phyloP scores from a whole-genome alignment of 805 yeast genomes.

The Myxozyma mucilagina region DNA sequence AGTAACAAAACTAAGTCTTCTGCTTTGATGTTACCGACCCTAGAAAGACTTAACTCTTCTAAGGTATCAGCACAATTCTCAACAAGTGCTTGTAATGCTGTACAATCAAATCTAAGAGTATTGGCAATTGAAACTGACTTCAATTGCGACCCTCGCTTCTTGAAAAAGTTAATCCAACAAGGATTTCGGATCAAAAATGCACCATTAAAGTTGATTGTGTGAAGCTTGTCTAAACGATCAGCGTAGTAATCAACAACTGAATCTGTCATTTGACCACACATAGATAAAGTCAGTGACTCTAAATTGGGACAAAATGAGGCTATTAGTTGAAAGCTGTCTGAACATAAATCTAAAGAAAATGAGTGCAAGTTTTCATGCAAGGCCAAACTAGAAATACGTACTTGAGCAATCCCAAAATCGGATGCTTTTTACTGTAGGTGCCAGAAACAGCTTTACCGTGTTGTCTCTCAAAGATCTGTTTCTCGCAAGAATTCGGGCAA shows the following conservation, averaged over 20 bases:
- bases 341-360: constrained; percentile 45
- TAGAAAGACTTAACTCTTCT: constrained; percentile 57
- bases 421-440: constrained; percentile 54
- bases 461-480: constrained; percentile 75
- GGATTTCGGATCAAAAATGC: constrained; percentile 78
- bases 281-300: constrained; percentile 63
- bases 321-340: constrained; percentile 63
- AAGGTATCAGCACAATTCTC: constrained; percentile 55
- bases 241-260: constrained; percentile 67
- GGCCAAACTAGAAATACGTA: not conserved
- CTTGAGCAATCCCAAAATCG: constrained; percentile 94
- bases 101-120: constrained; percentile 79
- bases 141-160: constrained; percentile 54
- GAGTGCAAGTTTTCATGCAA: not conserved
- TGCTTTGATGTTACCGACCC: constrained; percentile 71
- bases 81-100: constrained; percentile 60
- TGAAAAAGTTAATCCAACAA: constrained; percentile 78
- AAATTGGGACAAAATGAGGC: constrained; percentile 79
- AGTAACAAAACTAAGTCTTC: constrained; percentile 61
- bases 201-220: constrained; percentile 72
- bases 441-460: constrained; percentile 73
- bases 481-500: constrained; percentile 73
- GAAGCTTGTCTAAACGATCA: constrained; percentile 57
- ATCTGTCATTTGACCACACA: constrained; percentile 92
- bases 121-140: constrained; percentile 64